Conservation (phyloP, 495 filamentous ascomycete genomes). For the Neurospora discreta region DNA sequence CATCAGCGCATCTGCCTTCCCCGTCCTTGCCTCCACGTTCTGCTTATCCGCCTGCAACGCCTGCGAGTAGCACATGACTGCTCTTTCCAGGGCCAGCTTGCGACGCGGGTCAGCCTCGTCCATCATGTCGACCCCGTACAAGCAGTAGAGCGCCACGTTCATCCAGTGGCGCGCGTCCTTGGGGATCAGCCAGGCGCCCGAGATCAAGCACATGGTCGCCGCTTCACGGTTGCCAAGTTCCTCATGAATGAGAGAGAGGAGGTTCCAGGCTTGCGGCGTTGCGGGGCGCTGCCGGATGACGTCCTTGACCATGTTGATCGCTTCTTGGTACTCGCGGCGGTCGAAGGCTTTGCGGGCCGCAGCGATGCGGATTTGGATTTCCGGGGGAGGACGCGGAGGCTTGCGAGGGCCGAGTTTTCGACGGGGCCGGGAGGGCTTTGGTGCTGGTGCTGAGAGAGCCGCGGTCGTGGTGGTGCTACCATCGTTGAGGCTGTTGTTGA, state of each 20-base stretch:
- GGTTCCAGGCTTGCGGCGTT: constrained; percentile 64
- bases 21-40: constrained; percentile 26
- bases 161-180: constrained; percentile 59
- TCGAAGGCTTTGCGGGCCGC: constrained; percentile 62
- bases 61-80: constrained; percentile 57
- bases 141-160: constrained; percentile 52
- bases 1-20: constrained; percentile 24
- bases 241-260: constrained; percentile 61
- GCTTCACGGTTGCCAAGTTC: constrained; percentile 57
- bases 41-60: constrained; percentile 57
- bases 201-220: constrained; percentile 54
- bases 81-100: constrained; percentile 39
- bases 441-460: background rate
- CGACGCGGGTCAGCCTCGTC: constrained; percentile 38
- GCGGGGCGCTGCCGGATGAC: constrained; percentile 77
- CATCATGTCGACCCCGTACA: constrained; percentile 41
- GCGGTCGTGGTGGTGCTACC: background rate
- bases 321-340: constrained; percentile 50
- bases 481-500: constrained; percentile 1
- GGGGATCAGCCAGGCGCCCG: constrained; percentile 61
- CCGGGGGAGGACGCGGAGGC: constrained; percentile 57
- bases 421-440: background rate
- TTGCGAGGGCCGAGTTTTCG: constrained; percentile 50
- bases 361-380: constrained; percentile 63
- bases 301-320: constrained; percentile 49